Evolutionary conservation across 2,329 filamentous ascomycete genomes (phyloP), one percentile per base, ranked within the genome.

Genomic region (Penicillium janthinellum): DNA sequence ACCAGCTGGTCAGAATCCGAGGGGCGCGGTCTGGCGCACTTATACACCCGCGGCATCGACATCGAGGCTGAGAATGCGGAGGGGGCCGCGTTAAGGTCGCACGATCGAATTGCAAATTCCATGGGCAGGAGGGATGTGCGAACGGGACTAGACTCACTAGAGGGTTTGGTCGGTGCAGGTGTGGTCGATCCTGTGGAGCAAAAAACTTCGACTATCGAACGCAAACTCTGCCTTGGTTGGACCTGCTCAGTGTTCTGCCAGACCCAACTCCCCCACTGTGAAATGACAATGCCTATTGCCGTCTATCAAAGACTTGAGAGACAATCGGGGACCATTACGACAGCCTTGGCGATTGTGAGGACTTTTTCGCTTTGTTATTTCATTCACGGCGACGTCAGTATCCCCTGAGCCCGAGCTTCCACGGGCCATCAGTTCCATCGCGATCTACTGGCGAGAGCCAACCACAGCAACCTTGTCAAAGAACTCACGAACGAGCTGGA

Each of bases 161-260:
- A 57, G 59, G 49, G 50, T 54, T 59, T 62, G 54, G 34, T 59
- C 48, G 57, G 57, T 39, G 44, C 20, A 41, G 15, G 14, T 11
- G n/a, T 44, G 15, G 54, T 41, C 37, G 50, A 56, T 56, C 54
- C 3, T 12, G 54, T 56, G 54, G 54, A 56, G 54, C 15, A 39
- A 56, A 35, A 25, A 7, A 31, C 44, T 31, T 10, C 6, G 14
- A 47, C 44, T 47, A 56, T 35, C 17, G 42, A 56, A 38, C 25
- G 10, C 31, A 20, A 49, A 10, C n/a, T 14, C 25, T 20, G 28
- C 15, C 8, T 35, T 20, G 17, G 38, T 55, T 55, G 53, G 34
- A 17, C 47, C 31, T 22, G 11, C 1, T 3, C 12, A 22, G 20
- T 22, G 11, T 2, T 5, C 12, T 15, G 20, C 31, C 31, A 22